These are phyloP conservation scores for Neurospora sp. DNA, from an alignment of 495 filamentous ascomycete species.

Conservation along the genomic window DNA sequence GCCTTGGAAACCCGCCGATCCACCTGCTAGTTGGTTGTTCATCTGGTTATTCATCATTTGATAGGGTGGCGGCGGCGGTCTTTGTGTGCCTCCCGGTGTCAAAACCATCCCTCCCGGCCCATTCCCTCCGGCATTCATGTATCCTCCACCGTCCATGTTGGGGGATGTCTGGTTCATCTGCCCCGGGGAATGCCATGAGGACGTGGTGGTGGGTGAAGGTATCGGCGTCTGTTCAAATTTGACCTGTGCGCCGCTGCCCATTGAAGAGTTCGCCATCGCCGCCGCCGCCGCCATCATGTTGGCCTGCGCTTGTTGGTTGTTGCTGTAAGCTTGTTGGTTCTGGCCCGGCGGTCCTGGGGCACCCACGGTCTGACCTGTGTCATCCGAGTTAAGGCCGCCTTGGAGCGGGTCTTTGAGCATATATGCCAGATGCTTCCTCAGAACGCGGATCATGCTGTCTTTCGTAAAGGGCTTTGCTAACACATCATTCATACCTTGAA, in stretches of 20 bases:
- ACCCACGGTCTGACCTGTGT: constrained; percentile 8
- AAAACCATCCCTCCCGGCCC: constrained; percentile 32
- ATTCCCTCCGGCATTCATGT: constrained; percentile 28
- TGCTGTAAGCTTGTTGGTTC: constrained; percentile 19
- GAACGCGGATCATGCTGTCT: constrained; percentile 81
- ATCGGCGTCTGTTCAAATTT: constrained; percentile 80
- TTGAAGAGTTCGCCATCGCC: constrained; percentile 8
- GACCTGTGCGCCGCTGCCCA: constrained; percentile 39
- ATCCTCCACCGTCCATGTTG: constrained; percentile 34
- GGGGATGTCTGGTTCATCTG: constrained; percentile 57
- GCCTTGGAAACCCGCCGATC: constrained; percentile 16
- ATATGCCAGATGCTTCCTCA: constrained; percentile 80
- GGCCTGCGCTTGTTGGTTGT: neutral
- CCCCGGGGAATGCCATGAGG: constrained; percentile 65
- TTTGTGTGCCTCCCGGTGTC: constrained; percentile 32
- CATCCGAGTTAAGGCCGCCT: constrained; percentile 5
- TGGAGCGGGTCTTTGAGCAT: constrained; percentile 44
- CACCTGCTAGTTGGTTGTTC: neutral
- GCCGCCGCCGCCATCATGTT: neutral
- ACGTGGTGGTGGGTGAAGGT: constrained; percentile 59
- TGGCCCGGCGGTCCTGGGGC: constrained; percentile 20
- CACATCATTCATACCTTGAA: constrained; percentile 94
- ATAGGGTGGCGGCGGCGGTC: constrained; percentile 1
- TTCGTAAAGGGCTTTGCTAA: constrained; percentile 96
- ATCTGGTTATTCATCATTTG: neutral